Percentiles rank a stretch among this genome's conserved stretches.
Evolutionary conservation across 2,329 filamentous ascomycete species (phyloP).

Genomic region (Aspergillus cejpii): DNA sequence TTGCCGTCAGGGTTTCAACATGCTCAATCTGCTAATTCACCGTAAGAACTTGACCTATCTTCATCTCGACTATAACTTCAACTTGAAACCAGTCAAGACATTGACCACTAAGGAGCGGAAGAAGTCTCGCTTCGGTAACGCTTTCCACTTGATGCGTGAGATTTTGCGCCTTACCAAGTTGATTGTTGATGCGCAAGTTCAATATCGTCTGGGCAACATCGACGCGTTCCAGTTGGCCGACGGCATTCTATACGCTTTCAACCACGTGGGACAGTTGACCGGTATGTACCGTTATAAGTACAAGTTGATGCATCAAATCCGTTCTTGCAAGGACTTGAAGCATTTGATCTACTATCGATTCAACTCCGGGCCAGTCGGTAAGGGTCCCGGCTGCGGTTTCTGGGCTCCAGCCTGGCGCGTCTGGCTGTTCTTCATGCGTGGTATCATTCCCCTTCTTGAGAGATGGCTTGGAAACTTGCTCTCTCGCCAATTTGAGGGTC

Average conservation of each 20-base stretch:
- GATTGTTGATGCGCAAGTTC: constrained; percentile 96
- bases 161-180: constrained; percentile 93
- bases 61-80: constrained; percentile 99
- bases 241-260: constrained; percentile 98
- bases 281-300: constrained; percentile 99
- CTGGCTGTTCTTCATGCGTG: constrained; percentile 98
- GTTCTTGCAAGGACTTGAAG: constrained; percentile 97
- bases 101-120: constrained; percentile 98
- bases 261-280: constrained; percentile 94
- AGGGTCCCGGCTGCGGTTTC: constrained; percentile 96
- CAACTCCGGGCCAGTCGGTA: constrained; percentile 92
- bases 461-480: constrained; percentile 95
- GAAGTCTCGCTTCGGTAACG: constrained; percentile 98
- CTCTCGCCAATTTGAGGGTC: constrained; percentile 94
- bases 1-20: constrained; percentile 97
- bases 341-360: constrained; percentile 99
- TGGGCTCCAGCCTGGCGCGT: constrained; percentile 99
- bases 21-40: constrained; percentile 95
- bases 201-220: constrained; percentile 95
- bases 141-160: constrained; percentile 97
- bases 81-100: constrained; percentile 97
- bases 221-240: constrained; percentile 98
- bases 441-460: constrained; percentile 93
- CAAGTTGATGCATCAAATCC: constrained; percentile 99
- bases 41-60: constrained; percentile 97